These are phyloP conservation scores for Phyllosticta citrichinensis DNA, from an alignment of 2,329 filamentous ascomycete species.

Conservation along the genomic window DNA sequence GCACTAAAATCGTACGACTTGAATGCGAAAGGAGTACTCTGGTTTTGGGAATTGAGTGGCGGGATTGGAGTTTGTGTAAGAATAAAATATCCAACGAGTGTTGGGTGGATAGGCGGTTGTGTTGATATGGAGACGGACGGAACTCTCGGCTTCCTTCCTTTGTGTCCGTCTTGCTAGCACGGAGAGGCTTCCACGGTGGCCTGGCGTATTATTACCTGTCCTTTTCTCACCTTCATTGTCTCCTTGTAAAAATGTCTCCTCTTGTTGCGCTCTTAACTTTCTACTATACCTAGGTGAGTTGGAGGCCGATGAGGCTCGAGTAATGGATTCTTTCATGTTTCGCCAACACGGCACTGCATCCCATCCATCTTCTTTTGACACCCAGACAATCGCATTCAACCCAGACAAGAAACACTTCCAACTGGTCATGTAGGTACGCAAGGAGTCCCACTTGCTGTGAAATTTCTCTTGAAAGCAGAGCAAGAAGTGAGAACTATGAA, in stretches of 20 bases:
- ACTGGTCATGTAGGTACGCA: constrained; percentile 36
- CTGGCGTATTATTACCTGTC: neutral
- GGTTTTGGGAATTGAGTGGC: neutral
- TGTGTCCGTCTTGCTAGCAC: neutral
- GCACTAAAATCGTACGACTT: neutral
- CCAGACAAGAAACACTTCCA: neutral
- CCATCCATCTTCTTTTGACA: too few species aligned
- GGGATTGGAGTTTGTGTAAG: neutral
- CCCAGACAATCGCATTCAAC: too few species aligned
- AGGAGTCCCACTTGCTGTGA: constrained; percentile 44
- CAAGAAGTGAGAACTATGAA: constrained; percentile 47
- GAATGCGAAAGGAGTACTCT: neutral
- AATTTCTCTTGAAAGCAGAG: constrained; percentile 29
- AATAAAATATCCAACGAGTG: neutral
- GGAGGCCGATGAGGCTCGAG: neutral
- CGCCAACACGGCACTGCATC: neutral
- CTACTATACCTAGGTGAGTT: neutral
- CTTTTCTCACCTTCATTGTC: neutral
- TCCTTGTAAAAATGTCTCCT: neutral
- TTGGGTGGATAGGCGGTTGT: neutral
- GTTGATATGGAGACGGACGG: neutral
- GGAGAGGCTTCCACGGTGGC: neutral
- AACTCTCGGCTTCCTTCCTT: neutral
- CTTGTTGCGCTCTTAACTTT: neutral
- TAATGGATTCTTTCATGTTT: neutral